phyloP scores from a whole-genome alignment of 208 protist genomes.

The Leishmania lainsoni region DNA sequence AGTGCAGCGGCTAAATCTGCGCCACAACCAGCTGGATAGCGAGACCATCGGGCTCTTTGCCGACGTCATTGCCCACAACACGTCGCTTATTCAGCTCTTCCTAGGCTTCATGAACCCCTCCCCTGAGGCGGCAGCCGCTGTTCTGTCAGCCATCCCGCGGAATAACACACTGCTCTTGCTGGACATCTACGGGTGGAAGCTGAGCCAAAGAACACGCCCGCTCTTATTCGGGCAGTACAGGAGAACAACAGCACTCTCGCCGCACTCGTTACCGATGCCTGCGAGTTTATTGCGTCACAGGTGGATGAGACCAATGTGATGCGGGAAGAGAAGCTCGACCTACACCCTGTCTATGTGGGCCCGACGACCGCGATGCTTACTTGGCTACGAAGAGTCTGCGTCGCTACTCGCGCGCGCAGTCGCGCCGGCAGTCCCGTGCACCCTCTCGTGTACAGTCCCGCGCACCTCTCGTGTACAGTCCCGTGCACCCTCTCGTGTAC shows the following conservation, averaged over 20 bases:
- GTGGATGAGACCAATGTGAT: slow-evolving; percentile 70
- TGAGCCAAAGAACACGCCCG: slow-evolving; percentile 41
- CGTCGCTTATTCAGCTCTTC: slow-evolving; percentile 89
- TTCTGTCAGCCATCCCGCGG: slow-evolving; percentile 54
- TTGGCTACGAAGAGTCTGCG: slow-evolving; percentile 80
- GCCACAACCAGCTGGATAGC: slow-evolving; percentile 84
- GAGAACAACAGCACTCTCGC: slow-evolving; percentile 55
- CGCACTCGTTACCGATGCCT: slow-evolving; percentile 82
- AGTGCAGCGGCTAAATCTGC: slow-evolving; percentile 85
- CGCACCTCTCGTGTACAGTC: background rate
- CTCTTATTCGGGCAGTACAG: slow-evolving; percentile 51
- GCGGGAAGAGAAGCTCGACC: slow-evolving; percentile 51
- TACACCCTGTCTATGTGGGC: slow-evolving; percentile 81
- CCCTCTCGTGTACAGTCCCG: slow-evolving; percentile 18
- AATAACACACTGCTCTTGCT: slow-evolving; percentile 80
- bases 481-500: slow-evolving; percentile 4
- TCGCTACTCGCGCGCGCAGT: slow-evolving; percentile 78
- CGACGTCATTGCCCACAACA: slow-evolving; percentile 68
- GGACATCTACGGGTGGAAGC: slow-evolving; percentile 88
- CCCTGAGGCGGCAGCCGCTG: slow-evolving; percentile 51
- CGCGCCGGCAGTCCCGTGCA: slow-evolving; percentile 63
- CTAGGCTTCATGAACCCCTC: slow-evolving; percentile 90
- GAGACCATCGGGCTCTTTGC: slow-evolving; percentile 68
- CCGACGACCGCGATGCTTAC: slow-evolving; percentile 87
- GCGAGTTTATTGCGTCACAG: slow-evolving; percentile 52